These are phyloP conservation scores for Coleophoma eucalyptorum DNA, from an alignment of 2,329 filamentous ascomycete genomes.

Conservation along the genomic window DNA sequence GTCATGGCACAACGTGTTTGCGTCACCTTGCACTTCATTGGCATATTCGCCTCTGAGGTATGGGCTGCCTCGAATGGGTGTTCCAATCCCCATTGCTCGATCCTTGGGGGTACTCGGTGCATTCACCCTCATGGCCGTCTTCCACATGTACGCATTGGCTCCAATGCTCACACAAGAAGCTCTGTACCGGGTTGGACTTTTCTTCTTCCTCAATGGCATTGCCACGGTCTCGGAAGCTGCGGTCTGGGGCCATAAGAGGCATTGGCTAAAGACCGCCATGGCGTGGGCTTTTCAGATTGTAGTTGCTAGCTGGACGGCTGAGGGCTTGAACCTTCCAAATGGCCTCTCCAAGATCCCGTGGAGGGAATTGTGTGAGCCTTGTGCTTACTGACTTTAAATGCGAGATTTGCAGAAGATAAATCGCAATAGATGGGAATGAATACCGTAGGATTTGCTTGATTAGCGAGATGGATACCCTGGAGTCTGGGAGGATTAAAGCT, in stretches of 20 bases:
- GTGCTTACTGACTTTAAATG: not conserved
- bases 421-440: not conserved
- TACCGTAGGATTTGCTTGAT: not conserved
- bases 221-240: constrained; percentile 27
- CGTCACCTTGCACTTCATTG: constrained; percentile 33
- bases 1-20: constrained; percentile 38
- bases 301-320: constrained; percentile 30
- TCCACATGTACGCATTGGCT: constrained; percentile 33
- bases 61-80: constrained; percentile 24
- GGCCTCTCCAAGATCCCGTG: constrained; percentile 27
- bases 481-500: too few relatives aligned
- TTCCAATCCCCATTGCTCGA: constrained; percentile 28
- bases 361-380: constrained; percentile 22
- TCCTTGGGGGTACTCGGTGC: constrained; percentile 31
- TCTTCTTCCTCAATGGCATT: constrained; percentile 36
- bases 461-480: too few relatives aligned
- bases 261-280: constrained; percentile 25
- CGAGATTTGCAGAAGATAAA: not conserved
- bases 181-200: constrained; percentile 28
- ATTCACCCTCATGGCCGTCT: constrained; percentile 34
- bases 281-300: constrained; percentile 30
- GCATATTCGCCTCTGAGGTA: constrained; percentile 32
- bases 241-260: constrained; percentile 30
- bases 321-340: constrained; percentile 27
- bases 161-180: constrained; percentile 29